Evolutionary conservation across 176 grass and related monocot genomes (phyloP).

Genomic region (Oryza nivara): DNA sequence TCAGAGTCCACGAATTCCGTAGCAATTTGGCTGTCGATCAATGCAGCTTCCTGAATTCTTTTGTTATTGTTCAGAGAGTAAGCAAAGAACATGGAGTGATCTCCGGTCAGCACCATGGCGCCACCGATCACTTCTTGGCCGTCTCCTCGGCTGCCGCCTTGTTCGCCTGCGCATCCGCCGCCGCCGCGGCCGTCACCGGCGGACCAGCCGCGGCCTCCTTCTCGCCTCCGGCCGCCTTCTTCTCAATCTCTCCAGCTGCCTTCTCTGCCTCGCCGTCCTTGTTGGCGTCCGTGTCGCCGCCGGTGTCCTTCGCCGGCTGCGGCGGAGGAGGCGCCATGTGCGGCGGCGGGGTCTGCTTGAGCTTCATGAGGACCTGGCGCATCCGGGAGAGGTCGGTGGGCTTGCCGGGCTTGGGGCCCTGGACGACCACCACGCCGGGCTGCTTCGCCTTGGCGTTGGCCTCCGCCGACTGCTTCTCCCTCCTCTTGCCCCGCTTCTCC

Average conservation of each 20-base stretch:
- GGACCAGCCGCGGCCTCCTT: slow-evolving; percentile 1
- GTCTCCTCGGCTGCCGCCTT: not conserved
- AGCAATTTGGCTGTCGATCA: not conserved
- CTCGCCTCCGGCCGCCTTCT: not conserved
- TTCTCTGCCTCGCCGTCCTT: slow-evolving; percentile 20
- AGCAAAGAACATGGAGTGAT: not conserved
- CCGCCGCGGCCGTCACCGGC: not conserved
- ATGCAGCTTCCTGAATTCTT: not conserved
- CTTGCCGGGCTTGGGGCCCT: slow-evolving; percentile 74
- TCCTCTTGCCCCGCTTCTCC: slow-evolving; percentile 67
- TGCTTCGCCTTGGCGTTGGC: slow-evolving; percentile 12
- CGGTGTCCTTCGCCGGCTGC: not conserved
- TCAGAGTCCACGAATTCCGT: not conserved
- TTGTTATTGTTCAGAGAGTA: not conserved
- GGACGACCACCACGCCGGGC: slow-evolving; percentile 55
- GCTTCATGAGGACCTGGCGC: slow-evolving; percentile 59
- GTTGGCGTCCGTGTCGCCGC: slow-evolving; percentile 21
- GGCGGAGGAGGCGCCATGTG: slow-evolving; percentile 58
- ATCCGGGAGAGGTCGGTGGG: slow-evolving; percentile 70
- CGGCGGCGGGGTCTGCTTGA: slow-evolving; percentile 60
- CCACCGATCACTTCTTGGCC: slow-evolving; percentile 24
- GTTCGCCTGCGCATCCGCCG: too few relatives aligned
- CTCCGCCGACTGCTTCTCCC: slow-evolving; percentile 14
- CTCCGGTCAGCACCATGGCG: not conserved
- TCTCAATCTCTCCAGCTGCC: slow-evolving; percentile 4